Conservation (phyloP, 1,284 basidiomycete genomes). For the Pascua sp. region DNA sequence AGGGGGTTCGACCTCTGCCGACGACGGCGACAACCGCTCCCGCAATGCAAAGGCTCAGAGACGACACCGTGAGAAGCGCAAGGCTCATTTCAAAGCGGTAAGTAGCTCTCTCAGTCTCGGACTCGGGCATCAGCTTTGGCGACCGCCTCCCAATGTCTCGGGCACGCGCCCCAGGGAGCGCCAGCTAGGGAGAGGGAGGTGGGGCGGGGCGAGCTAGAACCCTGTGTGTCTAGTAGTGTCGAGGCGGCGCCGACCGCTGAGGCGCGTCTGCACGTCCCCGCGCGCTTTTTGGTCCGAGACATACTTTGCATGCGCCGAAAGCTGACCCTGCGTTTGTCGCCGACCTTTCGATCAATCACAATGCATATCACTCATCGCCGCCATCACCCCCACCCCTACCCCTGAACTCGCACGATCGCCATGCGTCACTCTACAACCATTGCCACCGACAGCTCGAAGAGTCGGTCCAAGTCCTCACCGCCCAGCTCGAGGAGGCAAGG, state of each 20-base stretch:
- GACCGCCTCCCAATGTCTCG: too few species aligned
- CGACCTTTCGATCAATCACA: not conserved
- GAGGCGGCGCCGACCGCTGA: too few species aligned
- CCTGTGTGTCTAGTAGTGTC: too few species aligned
- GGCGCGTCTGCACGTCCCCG: too few species aligned
- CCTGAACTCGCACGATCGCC: not conserved
- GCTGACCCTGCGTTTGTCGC: not conserved
- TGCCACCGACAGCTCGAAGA: constrained; percentile 36
- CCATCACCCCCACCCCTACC: not conserved
- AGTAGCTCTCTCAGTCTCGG: constrained; percentile 26
- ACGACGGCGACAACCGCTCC: constrained; percentile 44
- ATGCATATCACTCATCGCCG: not conserved
- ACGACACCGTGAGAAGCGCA: constrained; percentile 83
- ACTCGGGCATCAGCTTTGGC: too few species aligned
- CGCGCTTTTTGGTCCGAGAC: not conserved
- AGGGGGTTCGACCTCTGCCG: constrained; percentile 8
- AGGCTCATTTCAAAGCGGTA: constrained; percentile 87
- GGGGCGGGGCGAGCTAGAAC: too few species aligned
- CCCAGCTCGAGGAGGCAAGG: constrained; percentile 42
- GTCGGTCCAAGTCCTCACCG: constrained; percentile 33
- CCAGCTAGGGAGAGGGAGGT: too few species aligned
- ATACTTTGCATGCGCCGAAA: not conserved
- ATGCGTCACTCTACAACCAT: not conserved
- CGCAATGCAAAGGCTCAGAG: constrained; percentile 86
- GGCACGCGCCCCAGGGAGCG: too few species aligned